These are phyloP conservation scores for Lagenidium sp. DNA, from an alignment of 352 stramenopile genomes.

Conservation along the genomic window DNA sequence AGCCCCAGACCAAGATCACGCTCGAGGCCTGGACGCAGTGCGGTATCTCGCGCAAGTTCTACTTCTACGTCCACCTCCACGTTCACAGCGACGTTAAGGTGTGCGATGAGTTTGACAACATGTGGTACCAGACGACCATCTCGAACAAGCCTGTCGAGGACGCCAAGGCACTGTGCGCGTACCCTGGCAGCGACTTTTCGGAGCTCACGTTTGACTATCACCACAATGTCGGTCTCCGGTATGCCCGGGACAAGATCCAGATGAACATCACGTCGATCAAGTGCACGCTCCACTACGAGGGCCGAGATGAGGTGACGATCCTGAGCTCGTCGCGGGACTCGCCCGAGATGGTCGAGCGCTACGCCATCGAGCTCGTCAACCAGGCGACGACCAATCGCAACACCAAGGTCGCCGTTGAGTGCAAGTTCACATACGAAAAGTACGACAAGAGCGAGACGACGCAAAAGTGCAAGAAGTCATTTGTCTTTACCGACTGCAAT, in stretches of 20 bases:
- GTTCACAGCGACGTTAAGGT: constrained; percentile 32
- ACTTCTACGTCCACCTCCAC: constrained; percentile 43
- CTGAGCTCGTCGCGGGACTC: constrained; percentile 21
- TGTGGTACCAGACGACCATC: constrained; percentile 56
- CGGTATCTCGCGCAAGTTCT: constrained; percentile 27
- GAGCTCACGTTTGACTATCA: constrained; percentile 64
- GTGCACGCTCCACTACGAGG: constrained; percentile 26
- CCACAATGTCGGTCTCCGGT: constrained; percentile 30
- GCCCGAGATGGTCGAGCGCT: constrained; percentile 40
- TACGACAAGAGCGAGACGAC: constrained; percentile 9
- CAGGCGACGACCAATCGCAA: constrained; percentile 20
- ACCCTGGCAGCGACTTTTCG: constrained; percentile 46
- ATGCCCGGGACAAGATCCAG: constrained; percentile 21
- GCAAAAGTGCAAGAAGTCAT: constrained; percentile 30
- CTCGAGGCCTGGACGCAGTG: constrained; percentile 55
- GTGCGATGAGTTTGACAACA: constrained; percentile 37
- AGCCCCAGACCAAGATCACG: constrained; percentile 1
- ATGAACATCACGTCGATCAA: constrained; percentile 18
- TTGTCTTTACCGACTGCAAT: constrained; percentile 55
- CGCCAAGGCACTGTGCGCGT: constrained; percentile 27
- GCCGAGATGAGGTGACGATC: constrained; percentile 18
- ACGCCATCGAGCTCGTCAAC: constrained; percentile 41
- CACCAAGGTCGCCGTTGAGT: constrained; percentile 37
- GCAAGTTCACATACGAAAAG: constrained; percentile 42
- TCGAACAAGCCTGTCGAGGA: constrained; percentile 19